Evolutionary conservation across 768 basidiomycete genomes (phyloP), one percentile per base, ranked within the genome.

Genomic region (Obba rivulosa): DNA sequence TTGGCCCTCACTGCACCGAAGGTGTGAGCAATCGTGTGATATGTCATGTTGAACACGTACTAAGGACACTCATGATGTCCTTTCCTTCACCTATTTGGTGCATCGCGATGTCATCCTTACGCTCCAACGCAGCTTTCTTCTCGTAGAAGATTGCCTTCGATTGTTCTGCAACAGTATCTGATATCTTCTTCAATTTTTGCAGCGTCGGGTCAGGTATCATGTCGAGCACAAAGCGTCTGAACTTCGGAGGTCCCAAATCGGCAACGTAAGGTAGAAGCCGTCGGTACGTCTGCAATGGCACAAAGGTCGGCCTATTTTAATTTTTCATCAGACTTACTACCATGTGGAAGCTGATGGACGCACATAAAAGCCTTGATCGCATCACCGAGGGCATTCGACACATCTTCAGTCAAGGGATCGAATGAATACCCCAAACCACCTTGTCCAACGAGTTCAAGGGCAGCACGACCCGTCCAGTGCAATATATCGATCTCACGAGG

Each of bases 181-280:
- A 38, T 8, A 62, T 46, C 4, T 43, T 11, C 11, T 44, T 45
- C 20, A 55, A 18, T 31, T 41, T 45, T 36, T 51, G 54, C 34
- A 60, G 22, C 8, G 49, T 44, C 41, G 60, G 57, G 49, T 58
- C 66, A 1, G 74, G 49, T 71, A 21, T 65, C 39, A 24, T 56
- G 28, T 67, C 56, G 1, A 70, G 55, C 0, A 74, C 11, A 34
- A 57, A 59, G 22, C 66, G 59, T 17, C 67, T 58, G 25, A 74
- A 56, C 16, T 43, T 44, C 2, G 65, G 58, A 11, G 51, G 28
- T 10, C 54, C 49, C 16, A 53, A 55, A 28, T 62, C 64, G 4
- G 65, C 59, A 1, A 77, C 54, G 50, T 72, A 70, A 1, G 75
- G 76, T 1, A 75, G 69, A 49, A 77, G 71, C 46, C 72, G 71